Base-by-base conservation (phyloP, 2,329 filamentous ascomycete species). In the Diplodia seriata region DNA sequence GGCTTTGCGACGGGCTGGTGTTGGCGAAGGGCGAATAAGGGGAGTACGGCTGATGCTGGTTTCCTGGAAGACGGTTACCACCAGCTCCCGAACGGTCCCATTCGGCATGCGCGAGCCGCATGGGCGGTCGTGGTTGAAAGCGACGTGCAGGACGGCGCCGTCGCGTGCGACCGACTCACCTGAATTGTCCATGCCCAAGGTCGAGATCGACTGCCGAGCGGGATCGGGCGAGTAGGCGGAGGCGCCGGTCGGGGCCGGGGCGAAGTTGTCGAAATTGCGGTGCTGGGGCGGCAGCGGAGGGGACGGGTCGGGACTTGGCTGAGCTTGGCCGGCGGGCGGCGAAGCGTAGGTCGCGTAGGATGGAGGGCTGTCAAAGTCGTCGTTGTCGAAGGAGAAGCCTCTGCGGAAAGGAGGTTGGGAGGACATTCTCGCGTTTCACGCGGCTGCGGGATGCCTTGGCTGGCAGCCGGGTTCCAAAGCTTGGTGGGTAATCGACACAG, bases 121-220 rank as follows among this genome's bases (percentile, higher is more conserved):
- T 72, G 90, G 85, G 70, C 88, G 82, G 70, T 76, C 73, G 68
- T 75, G 87, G 72, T 90, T 88, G 61, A 90, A 89, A 59, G 91
- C 86, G 67, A 82, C 86, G 73, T 89, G 83, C 1, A 33, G 31
- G 31, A 8, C 5, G 49, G 90, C 89, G 67, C 89, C 90, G 72
- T 89, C 90, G 26, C 82, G 82, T 31, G 85, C 83, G 18, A 90
- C 87, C 29, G 59, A 77, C 61, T 87, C 82, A 69, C 89, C 84
- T 71, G 90, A 87, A 33, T 36, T 91, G 79, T 92, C 89, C 69
- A 87, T 84, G 40, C 87, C 89, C 1, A 88, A 87, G 1, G 88
- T 90, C 31, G 82, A 79, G 53, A 73, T 72, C 18, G 78, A 72
- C 31, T 68, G 36, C 26, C 55, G 26, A 23, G 50, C 15, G 31